A percentile compares a stretch with the other conserved stretches of the same genome.
Evolutionary conservation across 371 early-diverging fungal genomes (phyloP).

Genomic region (Globomyces sp.): DNA sequence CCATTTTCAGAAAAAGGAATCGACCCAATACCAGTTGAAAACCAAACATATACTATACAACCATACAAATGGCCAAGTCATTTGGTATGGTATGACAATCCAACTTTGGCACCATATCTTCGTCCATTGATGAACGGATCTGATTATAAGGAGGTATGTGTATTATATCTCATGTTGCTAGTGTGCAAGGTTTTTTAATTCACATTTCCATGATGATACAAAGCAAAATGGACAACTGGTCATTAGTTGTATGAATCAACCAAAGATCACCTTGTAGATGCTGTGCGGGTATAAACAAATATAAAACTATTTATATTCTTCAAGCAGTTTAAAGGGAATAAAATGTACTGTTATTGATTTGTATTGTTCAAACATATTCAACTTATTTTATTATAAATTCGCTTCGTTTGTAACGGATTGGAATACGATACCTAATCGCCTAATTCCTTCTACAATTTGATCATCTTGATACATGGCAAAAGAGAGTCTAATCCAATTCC

Average conservation of each 20-base stretch:
- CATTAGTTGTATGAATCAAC: conserved; percentile 48
- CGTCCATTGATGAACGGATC: conserved; percentile 15
- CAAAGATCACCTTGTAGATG: too few relatives aligned
- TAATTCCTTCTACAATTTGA: conserved; percentile 22
- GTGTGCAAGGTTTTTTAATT: conserved; percentile 84
- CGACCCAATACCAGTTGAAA: conserved; percentile 18
- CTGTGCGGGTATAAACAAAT: too few relatives aligned
- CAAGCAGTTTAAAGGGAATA: too few relatives aligned
- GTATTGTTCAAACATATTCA: too few relatives aligned
- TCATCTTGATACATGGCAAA: conserved; percentile 30
- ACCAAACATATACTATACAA: conserved; percentile 25
- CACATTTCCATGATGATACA: conserved; percentile 79
- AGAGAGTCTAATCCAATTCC: conserved; percentile 29
- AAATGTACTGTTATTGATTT: too few relatives aligned
- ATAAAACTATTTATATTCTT: too few relatives aligned
- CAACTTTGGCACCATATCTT: conserved; percentile 15
- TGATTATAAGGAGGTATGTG: conserved; percentile 56
- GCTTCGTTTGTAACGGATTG: neutral
- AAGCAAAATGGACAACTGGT: conserved; percentile 80
- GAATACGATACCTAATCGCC: conserved; percentile 21
- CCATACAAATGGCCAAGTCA: conserved; percentile 43
- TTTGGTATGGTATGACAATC: conserved; percentile 24
- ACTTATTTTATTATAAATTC: too few relatives aligned
- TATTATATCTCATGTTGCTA: conserved; percentile 28
- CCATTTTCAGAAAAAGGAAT: conserved; percentile 6